Conservation (phyloP, 148 eudicot species). For the Suaeda aralocaspica region DNA sequence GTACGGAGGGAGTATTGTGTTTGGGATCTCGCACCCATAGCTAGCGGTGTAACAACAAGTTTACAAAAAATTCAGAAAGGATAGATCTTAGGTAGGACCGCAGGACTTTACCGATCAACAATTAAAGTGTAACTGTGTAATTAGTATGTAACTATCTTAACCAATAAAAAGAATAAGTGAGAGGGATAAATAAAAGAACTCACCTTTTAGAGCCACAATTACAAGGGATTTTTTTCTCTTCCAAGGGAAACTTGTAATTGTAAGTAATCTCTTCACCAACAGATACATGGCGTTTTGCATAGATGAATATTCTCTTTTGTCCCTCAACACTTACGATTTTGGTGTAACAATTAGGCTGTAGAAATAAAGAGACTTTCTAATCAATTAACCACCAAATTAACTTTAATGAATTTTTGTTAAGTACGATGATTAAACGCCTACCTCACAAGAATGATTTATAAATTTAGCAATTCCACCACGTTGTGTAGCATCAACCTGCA, state of each 20-base stretch:
- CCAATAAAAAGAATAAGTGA: too few species aligned
- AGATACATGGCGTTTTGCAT: conserved; percentile 81
- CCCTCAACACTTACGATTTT: conserved; percentile 93
- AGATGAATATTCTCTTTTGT: conserved; percentile 92
- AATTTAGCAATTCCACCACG: conserved; percentile 99
- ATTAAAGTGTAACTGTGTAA: too few species aligned
- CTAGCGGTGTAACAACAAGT: too few species aligned
- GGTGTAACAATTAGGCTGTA: conserved; percentile 97
- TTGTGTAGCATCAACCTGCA: conserved; percentile 97
- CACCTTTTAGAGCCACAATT: conserved; percentile 90
- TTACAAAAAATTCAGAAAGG: too few species aligned
- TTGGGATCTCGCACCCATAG: too few species aligned
- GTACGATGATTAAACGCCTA: conserved; percentile 14
- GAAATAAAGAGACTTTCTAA: conserved; percentile 4
- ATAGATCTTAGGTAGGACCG: too few species aligned
- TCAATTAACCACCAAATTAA: not conserved
- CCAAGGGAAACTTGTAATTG: conserved; percentile 93
- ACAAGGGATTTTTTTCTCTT: conserved; percentile 91
- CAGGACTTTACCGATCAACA: too few species aligned
- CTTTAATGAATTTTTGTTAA: not conserved
- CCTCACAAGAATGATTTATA: conserved; percentile 99
- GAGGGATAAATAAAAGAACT: conserved; percentile 1
- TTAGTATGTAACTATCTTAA: too few species aligned
- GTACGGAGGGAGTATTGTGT: too few species aligned
- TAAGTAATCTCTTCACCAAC: conserved; percentile 95